Conservation (phyloP, 257 asterid species). For the Jasminum sambac region DNA sequence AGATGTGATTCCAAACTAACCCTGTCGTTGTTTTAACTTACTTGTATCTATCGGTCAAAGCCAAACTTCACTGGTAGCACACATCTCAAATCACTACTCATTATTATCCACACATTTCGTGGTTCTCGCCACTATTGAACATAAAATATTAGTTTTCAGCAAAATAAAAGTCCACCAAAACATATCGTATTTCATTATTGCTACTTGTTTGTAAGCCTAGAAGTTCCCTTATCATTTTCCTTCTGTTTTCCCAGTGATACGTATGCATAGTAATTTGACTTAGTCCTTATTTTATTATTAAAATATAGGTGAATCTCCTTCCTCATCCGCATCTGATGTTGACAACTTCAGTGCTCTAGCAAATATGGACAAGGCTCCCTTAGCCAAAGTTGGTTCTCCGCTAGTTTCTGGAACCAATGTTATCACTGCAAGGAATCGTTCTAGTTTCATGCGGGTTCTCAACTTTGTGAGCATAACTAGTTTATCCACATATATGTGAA, state of each 20-base stretch:
- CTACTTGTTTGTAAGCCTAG: neutral
- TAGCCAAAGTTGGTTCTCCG: slow-evolving; percentile 60
- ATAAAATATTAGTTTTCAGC: too few relatives aligned
- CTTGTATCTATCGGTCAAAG: too few relatives aligned
- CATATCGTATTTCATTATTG: neutral
- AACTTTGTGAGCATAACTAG: slow-evolving; percentile 1
- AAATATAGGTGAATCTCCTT: slow-evolving; percentile 90
- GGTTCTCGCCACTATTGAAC: too few relatives aligned
- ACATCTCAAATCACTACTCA: too few relatives aligned
- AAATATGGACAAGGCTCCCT: slow-evolving; percentile 58
- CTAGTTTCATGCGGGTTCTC: slow-evolving; percentile 40
- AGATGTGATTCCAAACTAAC: slow-evolving; percentile 13
- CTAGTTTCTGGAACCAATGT: slow-evolving; percentile 44
- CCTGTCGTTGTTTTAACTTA: too few relatives aligned
- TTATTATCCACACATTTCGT: too few relatives aligned
- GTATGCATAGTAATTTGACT: slow-evolving; percentile 7
- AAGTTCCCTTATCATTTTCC: neutral
- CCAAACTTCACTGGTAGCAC: too few relatives aligned
- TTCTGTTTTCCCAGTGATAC: neutral
- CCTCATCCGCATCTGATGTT: slow-evolving; percentile 95
- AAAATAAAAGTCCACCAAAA: too few relatives aligned
- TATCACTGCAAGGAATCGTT: slow-evolving; percentile 37
- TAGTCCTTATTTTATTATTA: slow-evolving; percentile 17
- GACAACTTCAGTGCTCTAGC: slow-evolving; percentile 86
- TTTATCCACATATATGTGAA: neutral